Evolutionary conservation across 257 asterid genomes (phyloP).

Genomic region (Primulina huaijiensis): DNA sequence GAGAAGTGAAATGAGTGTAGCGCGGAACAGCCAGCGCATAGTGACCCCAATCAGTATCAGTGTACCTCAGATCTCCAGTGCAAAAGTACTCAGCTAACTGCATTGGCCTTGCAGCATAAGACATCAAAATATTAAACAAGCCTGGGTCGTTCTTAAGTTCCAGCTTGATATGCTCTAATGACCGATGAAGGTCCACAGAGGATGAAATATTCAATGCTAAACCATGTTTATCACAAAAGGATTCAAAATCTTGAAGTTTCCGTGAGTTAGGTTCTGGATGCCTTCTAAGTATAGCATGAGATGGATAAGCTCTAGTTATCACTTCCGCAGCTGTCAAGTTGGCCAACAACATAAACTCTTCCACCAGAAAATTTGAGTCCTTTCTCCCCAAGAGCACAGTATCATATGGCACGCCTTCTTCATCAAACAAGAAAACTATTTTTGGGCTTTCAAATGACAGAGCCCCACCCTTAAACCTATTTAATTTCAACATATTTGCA

Average conservation of each 20-base stretch:
- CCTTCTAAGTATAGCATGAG: constrained; percentile 68
- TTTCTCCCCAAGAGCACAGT: constrained; percentile 38
- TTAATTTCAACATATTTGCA: constrained; percentile 48
- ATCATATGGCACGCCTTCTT: constrained; percentile 73
- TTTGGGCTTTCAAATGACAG: constrained; percentile 77
- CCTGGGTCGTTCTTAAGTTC: constrained; percentile 60
- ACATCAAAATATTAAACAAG: constrained; percentile 63
- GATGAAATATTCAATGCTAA: constrained; percentile 57
- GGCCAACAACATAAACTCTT: constrained; percentile 92
- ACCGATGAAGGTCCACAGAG: constrained; percentile 50
- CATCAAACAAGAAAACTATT: constrained; percentile 61
- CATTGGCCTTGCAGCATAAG: constrained; percentile 88
- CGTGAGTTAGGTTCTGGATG: constrained; percentile 80
- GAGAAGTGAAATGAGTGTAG: constrained; percentile 92
- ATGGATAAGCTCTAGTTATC: constrained; percentile 78
- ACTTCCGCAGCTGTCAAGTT: constrained; percentile 92
- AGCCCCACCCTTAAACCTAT: constrained; percentile 73
- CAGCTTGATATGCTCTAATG: constrained; percentile 54
- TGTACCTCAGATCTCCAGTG: constrained; percentile 57
- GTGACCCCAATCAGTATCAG: constrained; percentile 48
- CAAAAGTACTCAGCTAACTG: constrained; percentile 83
- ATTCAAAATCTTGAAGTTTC: constrained; percentile 65
- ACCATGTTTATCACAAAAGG: constrained; percentile 74
- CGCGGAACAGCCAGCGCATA: constrained; percentile 79
- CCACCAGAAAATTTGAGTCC: constrained; percentile 67